Evolutionary conservation across 345 rosid genomes (phyloP).

Genomic region (Trapa bicornis): DNA sequence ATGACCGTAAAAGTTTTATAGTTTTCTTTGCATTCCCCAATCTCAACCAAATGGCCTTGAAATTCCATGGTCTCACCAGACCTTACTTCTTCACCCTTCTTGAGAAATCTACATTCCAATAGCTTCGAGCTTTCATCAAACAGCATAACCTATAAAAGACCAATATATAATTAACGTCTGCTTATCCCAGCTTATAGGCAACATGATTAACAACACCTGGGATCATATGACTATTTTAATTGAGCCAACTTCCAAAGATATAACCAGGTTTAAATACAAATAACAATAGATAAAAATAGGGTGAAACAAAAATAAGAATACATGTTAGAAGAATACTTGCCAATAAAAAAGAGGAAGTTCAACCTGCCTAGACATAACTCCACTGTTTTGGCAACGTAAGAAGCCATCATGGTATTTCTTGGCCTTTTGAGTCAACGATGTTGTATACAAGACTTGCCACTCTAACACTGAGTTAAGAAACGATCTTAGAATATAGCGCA

Average conservation of each 20-base stretch:
- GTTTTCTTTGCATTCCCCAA: conserved; percentile 24
- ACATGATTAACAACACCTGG: background rate
- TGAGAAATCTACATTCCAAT: conserved; percentile 33
- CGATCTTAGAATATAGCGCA: background rate
- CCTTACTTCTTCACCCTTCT: conserved; percentile 35
- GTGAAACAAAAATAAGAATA: background rate
- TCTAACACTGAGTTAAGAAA: background rate
- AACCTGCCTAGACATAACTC: conserved; percentile 42
- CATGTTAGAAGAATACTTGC: background rate
- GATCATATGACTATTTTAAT: no score
- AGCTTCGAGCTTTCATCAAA: conserved; percentile 33
- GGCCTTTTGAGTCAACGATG: conserved; percentile 46
- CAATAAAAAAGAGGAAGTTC: background rate
- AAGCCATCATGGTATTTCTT: conserved; percentile 59
- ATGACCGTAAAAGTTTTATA: conserved; percentile 5
- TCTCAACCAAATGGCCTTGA: conserved; percentile 41
- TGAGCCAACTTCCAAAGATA: background rate
- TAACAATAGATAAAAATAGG: background rate
- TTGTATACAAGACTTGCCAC: conserved; percentile 41
- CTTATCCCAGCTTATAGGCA: background rate
- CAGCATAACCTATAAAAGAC: conserved; percentile 27
- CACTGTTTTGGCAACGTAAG: conserved; percentile 21
- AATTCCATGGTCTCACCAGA: conserved; percentile 31
- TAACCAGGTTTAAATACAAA: background rate
- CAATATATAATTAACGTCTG: conserved; percentile 1